phyloP scores from a whole-genome alignment of 345 rosid genomes.

The Viola odorata region DNA sequence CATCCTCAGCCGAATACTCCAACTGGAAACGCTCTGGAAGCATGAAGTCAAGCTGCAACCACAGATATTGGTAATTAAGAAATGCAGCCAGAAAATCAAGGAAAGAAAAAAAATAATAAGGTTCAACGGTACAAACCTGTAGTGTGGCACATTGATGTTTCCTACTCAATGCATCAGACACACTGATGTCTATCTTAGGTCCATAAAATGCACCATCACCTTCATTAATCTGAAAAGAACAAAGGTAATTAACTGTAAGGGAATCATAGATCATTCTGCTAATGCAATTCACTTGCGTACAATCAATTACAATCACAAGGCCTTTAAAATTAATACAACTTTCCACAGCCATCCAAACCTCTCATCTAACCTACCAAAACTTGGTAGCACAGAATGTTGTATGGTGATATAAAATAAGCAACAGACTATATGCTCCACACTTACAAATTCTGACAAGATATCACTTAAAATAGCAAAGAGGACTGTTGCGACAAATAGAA shows the following conservation, averaged over 20 bases:
- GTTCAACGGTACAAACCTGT: constrained; percentile 47
- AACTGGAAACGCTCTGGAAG: constrained; percentile 75
- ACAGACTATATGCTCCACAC: too few relatives aligned
- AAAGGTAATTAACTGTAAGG: neutral
- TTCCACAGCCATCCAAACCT: too few relatives aligned
- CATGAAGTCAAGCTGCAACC: constrained; percentile 87
- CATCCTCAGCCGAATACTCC: constrained; percentile 87
- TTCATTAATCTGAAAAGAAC: constrained; percentile 54
- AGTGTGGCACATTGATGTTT: constrained; percentile 94
- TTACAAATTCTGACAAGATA: too few relatives aligned
- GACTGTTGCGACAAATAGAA: too few relatives aligned
- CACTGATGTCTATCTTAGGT: constrained; percentile 96
- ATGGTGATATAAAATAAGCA: too few relatives aligned
- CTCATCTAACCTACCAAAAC: too few relatives aligned
- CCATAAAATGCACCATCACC: constrained; percentile 99
- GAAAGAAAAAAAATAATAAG: neutral
- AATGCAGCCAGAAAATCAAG: constrained; percentile 1
- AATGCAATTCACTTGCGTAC: too few relatives aligned
- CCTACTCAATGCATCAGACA: constrained; percentile 89
- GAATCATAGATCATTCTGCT: too few relatives aligned
- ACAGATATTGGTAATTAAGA: constrained; percentile 18
- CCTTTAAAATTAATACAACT: too few relatives aligned
- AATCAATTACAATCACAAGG: too few relatives aligned
- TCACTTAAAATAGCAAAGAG: too few relatives aligned
- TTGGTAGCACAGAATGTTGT: too few relatives aligned